Conservation (phyloP, 495 filamentous ascomycete genomes). For the Neurospora sp. region DNA sequence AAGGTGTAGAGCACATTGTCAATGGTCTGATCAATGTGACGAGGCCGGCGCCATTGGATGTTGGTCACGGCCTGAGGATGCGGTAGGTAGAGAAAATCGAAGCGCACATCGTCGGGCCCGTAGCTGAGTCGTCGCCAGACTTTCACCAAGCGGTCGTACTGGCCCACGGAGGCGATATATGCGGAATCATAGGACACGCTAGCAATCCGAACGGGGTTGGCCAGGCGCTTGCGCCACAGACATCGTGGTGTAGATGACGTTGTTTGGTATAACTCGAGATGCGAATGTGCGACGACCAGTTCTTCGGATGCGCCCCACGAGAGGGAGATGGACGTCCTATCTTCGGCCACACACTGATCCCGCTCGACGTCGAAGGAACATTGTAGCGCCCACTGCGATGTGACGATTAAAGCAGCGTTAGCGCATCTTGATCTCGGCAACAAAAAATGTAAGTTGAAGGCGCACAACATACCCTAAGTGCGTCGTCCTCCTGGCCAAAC, state of each 20-base stretch:
- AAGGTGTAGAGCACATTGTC: constrained; percentile 92
- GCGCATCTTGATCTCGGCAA: neutral
- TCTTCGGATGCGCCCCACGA: constrained; percentile 84
- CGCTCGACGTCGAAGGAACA: constrained; percentile 28
- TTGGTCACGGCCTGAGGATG: constrained; percentile 73
- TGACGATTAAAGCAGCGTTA: constrained; percentile 35
- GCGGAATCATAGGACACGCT: constrained; percentile 76
- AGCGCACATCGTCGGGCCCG: constrained; percentile 70
- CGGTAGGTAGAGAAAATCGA: constrained; percentile 82
- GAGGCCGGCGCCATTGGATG: constrained; percentile 75
- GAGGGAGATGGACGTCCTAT: constrained; percentile 44
- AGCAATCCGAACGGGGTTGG: constrained; percentile 65
- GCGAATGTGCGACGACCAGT: constrained; percentile 63
- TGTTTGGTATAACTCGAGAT: constrained; percentile 59
- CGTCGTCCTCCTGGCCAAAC: constrained; percentile 58
- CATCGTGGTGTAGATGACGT: constrained; percentile 36
- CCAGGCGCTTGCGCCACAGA: constrained; percentile 66
- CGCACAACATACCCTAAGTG: constrained; percentile 46
- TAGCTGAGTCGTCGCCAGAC: constrained; percentile 88
- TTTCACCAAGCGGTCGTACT: constrained; percentile 77
- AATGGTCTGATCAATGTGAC: constrained; percentile 63
- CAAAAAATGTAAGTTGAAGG: neutral
- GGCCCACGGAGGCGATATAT: constrained; percentile 73
- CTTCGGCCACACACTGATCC: constrained; percentile 19
- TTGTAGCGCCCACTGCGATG: constrained; percentile 41